Evolutionary conservation across 495 filamentous ascomycete genomes (phyloP).

Genomic region (Articulospora tetracladia): DNA sequence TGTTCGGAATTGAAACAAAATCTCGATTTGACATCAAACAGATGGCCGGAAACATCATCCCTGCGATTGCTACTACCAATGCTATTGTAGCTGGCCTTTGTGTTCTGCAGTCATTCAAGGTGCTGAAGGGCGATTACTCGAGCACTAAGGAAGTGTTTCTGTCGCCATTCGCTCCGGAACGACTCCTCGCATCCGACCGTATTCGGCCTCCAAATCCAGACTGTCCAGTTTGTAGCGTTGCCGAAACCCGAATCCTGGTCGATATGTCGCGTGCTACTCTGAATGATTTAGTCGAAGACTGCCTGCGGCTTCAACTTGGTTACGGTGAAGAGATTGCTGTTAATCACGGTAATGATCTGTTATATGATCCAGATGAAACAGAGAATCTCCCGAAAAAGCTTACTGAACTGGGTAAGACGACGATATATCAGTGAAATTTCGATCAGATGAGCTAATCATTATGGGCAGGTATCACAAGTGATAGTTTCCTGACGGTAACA

Average conservation of each 20-base stretch:
- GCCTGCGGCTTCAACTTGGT: conserved; percentile 65
- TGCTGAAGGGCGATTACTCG: conserved; percentile 67
- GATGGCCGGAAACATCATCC: conserved; percentile 99
- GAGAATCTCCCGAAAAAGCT: conserved; percentile 81
- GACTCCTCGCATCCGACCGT: conserved; percentile 67
- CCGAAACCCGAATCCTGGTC: conserved; percentile 58
- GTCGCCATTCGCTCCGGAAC: conserved; percentile 72
- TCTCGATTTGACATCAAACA: conserved; percentile 98
- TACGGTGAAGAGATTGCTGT: conserved; percentile 84
- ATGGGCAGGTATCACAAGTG: conserved; percentile 47
- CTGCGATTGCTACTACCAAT: conserved; percentile 97
- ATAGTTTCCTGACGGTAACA: conserved; percentile 76
- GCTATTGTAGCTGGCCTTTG: conserved; percentile 93
- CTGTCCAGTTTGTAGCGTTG: conserved; percentile 79
- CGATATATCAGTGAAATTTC: conserved; percentile 21
- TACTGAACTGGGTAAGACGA: conserved; percentile 59
- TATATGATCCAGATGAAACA: conserved; percentile 87
- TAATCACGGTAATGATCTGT: conserved; percentile 61
- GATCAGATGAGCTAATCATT: conserved; percentile 19
- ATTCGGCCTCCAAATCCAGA: conserved; percentile 70
- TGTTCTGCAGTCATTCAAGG: conserved; percentile 90
- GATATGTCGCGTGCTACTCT: conserved; percentile 76
- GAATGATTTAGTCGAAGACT: conserved; percentile 71
- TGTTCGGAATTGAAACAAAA: conserved; percentile 82
- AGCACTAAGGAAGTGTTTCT: conserved; percentile 60